Base-by-base conservation (phyloP, 176 grass and related monocot species). In the Coix lacrymajobi region DNA sequence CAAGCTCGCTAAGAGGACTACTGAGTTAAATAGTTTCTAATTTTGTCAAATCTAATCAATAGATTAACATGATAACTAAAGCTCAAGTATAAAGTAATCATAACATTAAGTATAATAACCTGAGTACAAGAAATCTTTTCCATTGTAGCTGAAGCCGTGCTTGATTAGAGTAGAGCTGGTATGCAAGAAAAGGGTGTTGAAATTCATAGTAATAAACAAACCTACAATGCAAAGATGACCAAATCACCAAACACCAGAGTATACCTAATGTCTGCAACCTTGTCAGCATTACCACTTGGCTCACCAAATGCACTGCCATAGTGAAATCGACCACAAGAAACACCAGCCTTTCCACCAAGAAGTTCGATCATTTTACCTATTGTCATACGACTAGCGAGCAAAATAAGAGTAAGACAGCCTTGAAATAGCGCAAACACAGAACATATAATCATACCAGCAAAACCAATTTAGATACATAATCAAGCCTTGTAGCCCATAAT, bases 311-410 rank as follows among this genome's bases (percentile, higher is more conserved):
- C 89, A 87, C 92, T 94, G 48, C 95, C 95, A 87, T 98, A 98
- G 75, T 98, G 91, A 45, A 91, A 98, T 77, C 85, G 86, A 28
- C 92, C 96, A 11, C 82, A 91, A 90, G 92, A 98, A n/a, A 98
- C 80, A 29, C 96, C 96, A 80, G 96, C 96, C 73, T 98, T 98
- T 73, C 96, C 91, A 77, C 96, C 96, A 88, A 98, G 57, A 78
- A 98, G 90, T 69, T 98, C 96, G 66, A 98, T 98, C 96, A 98
- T 98, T 91, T 98, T 98, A 60, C 96, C 96, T 64, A 98, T 93
- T 20, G 96, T 98, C 96, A 98, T 98, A 72, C 92, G 91, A 91
- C 96, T 57, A 57, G 8, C 8, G 8, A 57, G 52, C 7, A 56
- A 56, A 56, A 56, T n/a, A n/a, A 56, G 20, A 56, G 51, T 56